phyloP scores from a whole-genome alignment of 345 rosid genomes.

The Erysimum cheiranthoides region DNA sequence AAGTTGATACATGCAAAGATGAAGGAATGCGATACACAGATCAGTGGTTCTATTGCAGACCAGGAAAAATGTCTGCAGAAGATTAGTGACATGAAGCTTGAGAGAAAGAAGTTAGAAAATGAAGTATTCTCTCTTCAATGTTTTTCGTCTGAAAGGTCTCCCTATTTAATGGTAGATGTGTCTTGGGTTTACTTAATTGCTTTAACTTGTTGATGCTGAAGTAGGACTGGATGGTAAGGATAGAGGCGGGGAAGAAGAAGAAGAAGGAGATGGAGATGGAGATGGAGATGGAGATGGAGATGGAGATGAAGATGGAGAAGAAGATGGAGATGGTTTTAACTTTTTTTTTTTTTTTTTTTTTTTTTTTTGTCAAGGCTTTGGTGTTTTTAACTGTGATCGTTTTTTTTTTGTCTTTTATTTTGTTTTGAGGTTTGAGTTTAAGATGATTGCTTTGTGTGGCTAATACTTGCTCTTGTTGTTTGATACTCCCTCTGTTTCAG shows the following conservation, averaged over 20 bases:
- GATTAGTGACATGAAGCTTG: conserved; percentile 69
- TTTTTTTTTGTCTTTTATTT: no score
- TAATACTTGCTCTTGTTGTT: no score
- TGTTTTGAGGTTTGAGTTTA: no score
- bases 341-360: no score
- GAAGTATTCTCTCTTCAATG: conserved; percentile 57
- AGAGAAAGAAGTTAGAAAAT: conserved; percentile 87
- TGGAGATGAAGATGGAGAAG: no score
- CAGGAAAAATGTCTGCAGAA: conserved; percentile 72
- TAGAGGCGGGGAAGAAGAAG: neutral
- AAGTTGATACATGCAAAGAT: conserved; percentile 64
- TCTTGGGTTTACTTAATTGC: conserved; percentile 16
- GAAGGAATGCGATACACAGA: conserved; percentile 91
- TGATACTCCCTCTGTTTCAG: no score
- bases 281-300: no score
- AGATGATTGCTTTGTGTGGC: no score
- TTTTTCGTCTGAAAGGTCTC: neutral
- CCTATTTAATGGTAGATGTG: neutral
- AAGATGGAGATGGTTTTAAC: no score
- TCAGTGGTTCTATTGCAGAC: conserved; percentile 65
- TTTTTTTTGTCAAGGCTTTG: no score
- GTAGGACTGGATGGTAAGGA: neutral
- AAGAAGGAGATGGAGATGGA: no score
- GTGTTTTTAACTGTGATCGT: no score
- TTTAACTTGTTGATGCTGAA: conserved; percentile 5